These are phyloP conservation scores for Leccinum uliginosum DNA, from an alignment of 768 basidiomycete species.

Conservation along the genomic window DNA sequence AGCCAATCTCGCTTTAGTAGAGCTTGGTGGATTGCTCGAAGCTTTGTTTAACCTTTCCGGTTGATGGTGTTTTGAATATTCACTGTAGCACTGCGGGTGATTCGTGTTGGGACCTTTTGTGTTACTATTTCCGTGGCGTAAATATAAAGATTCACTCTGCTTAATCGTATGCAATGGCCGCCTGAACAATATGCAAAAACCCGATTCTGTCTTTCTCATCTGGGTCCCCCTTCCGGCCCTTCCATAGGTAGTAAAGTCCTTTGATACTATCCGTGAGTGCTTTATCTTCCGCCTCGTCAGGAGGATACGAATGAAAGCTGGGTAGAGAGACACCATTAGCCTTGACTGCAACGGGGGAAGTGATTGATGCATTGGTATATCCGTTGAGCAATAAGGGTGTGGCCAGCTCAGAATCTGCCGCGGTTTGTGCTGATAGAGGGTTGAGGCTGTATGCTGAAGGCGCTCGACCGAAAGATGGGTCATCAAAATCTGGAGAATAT, in stretches of 20 bases:
- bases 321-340: conserved; percentile 10
- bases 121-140: not conserved
- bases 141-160: not conserved
- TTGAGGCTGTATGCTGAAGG: conserved; percentile 6
- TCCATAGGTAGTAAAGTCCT: conserved; percentile 61
- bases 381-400: conserved; percentile 19
- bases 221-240: conserved; percentile 26
- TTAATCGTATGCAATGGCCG: conserved; percentile 23
- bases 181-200: conserved; percentile 34
- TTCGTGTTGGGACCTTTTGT: not conserved
- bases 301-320: not conserved
- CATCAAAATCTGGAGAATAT: conserved; percentile 7
- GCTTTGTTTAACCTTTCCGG: conserved; percentile 5
- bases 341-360: conserved; percentile 14
- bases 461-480: conserved; percentile 4
- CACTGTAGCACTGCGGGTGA: not conserved
- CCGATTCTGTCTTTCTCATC: conserved; percentile 21
- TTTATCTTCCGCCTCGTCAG: conserved; percentile 28
- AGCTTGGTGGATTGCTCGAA: conserved; percentile 19
- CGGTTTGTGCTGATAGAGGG: conserved; percentile 13
- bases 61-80: not conserved
- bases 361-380: conserved; percentile 8
- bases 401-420: conserved; percentile 20
- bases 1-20: conserved; percentile 24
- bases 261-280: conserved; percentile 50